A percentile compares a stretch with the other conserved stretches of the same genome.
Conservation (phyloP, 345 rosid species). For the Crucihimalaya himalaica region DNA sequence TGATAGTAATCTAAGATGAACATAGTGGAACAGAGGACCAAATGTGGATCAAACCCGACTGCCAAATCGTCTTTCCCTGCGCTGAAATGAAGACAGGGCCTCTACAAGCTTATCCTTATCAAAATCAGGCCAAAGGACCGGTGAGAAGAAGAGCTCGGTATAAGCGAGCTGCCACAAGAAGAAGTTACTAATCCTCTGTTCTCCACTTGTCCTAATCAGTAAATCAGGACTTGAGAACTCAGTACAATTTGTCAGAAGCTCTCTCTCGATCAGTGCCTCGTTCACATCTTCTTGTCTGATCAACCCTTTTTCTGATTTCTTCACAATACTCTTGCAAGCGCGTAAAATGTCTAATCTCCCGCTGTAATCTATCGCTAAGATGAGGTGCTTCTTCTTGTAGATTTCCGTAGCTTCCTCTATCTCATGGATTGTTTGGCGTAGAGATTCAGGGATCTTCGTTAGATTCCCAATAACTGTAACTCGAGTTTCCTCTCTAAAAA, state of each 20-base stretch:
- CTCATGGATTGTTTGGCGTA: conserved; percentile 38
- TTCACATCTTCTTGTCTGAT: conserved; percentile 52
- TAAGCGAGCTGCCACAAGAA: conserved; percentile 78
- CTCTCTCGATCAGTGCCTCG: conserved; percentile 57
- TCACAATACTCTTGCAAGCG: conserved; percentile 62
- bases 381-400: conserved; percentile 53
- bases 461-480: conserved; percentile 63
- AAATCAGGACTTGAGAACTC: conserved; percentile 65
- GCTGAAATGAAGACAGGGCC: conserved; percentile 59
- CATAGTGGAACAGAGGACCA: not conserved
- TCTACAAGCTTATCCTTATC: conserved; percentile 48
- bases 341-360: conserved; percentile 63
- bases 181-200: conserved; percentile 75
- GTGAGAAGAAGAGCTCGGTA: conserved; percentile 64
- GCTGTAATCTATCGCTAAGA: conserved; percentile 70
- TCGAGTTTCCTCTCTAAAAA: conserved; percentile 49
- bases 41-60: conserved; percentile 20
- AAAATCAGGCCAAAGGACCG: conserved; percentile 77
- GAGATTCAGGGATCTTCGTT: conserved; percentile 47
- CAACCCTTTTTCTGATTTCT: conserved; percentile 45
- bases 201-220: conserved; percentile 76
- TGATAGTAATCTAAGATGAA: not conserved
- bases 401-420: conserved; percentile 51
- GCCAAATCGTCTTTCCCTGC: conserved; percentile 70
- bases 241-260: conserved; percentile 56